These are phyloP conservation scores for Elsinoe perseae DNA, from an alignment of 2,329 filamentous ascomycete genomes.

Conservation along the genomic window DNA sequence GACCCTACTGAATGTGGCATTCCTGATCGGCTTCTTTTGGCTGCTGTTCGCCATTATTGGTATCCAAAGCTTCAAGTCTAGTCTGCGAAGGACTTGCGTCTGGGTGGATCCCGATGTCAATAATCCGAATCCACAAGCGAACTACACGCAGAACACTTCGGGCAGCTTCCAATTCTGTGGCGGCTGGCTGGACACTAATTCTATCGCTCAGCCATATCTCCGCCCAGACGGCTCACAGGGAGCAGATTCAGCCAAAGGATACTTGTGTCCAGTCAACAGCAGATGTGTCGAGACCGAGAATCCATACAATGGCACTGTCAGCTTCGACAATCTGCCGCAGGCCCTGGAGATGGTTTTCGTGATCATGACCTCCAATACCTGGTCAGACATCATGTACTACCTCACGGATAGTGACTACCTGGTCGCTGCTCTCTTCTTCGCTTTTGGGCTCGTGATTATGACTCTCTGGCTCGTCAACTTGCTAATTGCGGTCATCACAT, in stretches of 20 bases:
- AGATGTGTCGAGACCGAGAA: conserved; percentile 71
- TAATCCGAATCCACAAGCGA: conserved; percentile 30
- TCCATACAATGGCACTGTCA: conserved; percentile 77
- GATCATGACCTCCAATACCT: conserved; percentile 97
- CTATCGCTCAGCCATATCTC: conserved; percentile 43
- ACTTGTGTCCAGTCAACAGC: conserved; percentile 75
- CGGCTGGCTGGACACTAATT: conserved; percentile 60
- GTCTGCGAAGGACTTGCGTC: conserved; percentile 42
- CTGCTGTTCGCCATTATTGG: conserved; percentile 93
- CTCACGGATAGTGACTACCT: conserved; percentile 89
- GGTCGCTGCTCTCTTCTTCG: conserved; percentile 69
- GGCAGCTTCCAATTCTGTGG: conserved; percentile 74
- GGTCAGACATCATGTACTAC: conserved; percentile 88
- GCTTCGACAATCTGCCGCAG: conserved; percentile 89
- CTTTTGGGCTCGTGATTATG: conserved; percentile 72
- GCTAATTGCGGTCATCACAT: conserved; percentile 92
- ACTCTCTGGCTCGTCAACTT: conserved; percentile 96
- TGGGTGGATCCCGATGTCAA: conserved; percentile 46
- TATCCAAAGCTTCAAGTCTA: conserved; percentile 76
- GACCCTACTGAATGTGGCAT: conserved; percentile 82
- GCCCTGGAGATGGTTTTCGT: conserved; percentile 94
- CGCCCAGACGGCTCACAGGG: conserved; percentile 46
- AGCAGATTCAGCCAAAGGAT: conserved; percentile 63
- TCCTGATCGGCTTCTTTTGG: conserved; percentile 96
- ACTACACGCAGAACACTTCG: conserved; percentile 43